Evolutionary conservation across 139 green algal species (phyloP), one percentile per base, ranked within the genome.

Genomic region (Pseudopediastrum boryanum): DNA sequence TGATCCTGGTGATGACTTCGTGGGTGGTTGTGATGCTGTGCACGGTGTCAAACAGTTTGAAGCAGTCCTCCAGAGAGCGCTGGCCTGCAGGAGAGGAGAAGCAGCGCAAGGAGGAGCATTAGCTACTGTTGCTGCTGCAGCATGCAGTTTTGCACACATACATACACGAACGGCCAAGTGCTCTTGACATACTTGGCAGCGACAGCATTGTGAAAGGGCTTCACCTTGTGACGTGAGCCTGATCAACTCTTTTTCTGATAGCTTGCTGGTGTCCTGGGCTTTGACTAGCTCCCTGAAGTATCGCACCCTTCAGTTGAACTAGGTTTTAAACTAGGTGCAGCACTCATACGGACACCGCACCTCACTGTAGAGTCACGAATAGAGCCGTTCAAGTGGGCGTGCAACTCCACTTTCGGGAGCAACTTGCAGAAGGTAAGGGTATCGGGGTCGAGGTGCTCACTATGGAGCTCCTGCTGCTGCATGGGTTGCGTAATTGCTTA

Each of bases 361-460:
- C 64, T 82, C 12, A 85, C 69, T 2, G 80, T 89, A 0, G 82
- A 70, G 6, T 80, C 50, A 2, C 89, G 68, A 0, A 97, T 72
- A 36, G 78, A 89, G 16, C 93, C 93, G 44, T 97, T 97, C 12
- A 97, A 69, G 58, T 97, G 93, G 4, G 93, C 93, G 74, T 97
- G 93, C 77, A 97, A 85, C 86, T 97, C 93, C 2, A 95, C 68
- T 56, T 97, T 97, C 3, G 91, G 93, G 13, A 97, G 81, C 2
- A 23, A 8, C 29, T 65, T 50, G 75, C 93, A 97, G 27, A 90
- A 93, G 0, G 4, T 13, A n/a, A 95, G 67, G 69, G 83, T 48
- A 27, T 85, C 51, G 6, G 76, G 39, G 54, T 64, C 16, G 16
- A 58, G 19, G 16, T 58, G 16, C 16, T 58, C 16, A 58, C 48